phyloP scores from a whole-genome alignment of 306 rosid species.

The Pyrus pyrifolia region DNA sequence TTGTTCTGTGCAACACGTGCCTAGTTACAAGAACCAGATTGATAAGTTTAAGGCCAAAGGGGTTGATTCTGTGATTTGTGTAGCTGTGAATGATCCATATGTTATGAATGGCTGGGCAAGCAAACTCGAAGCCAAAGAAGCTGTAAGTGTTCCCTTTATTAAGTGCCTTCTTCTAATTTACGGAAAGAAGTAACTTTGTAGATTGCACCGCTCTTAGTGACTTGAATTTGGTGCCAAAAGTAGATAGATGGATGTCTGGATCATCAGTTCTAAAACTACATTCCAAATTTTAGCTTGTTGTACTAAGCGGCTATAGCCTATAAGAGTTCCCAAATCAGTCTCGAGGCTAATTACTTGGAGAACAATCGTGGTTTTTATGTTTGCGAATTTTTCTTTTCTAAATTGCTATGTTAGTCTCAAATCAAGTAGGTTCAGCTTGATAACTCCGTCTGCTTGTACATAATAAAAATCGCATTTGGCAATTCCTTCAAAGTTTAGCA shows the following conservation, averaged over 20 bases:
- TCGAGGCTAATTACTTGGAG: neutral
- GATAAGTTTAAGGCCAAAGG: slow-evolving; percentile 77
- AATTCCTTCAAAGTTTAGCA: neutral
- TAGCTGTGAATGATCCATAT: slow-evolving; percentile 82
- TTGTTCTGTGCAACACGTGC: slow-evolving; percentile 85
- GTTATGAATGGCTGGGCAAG: slow-evolving; percentile 82
- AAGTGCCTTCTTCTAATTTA: neutral
- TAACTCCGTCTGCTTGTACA: neutral
- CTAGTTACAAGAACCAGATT: slow-evolving; percentile 66
- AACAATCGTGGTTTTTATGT: neutral
- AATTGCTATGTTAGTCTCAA: neutral
- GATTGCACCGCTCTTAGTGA: neutral
- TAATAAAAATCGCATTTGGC: neutral
- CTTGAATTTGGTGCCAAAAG: neutral
- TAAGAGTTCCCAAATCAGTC: neutral
- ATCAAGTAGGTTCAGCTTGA: neutral
- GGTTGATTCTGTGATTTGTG: slow-evolving; percentile 76
- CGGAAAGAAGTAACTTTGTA: neutral
- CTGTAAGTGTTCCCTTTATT: slow-evolving; percentile 41
- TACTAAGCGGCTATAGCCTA: neutral
- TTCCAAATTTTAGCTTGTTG: neutral
- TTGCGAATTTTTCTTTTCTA: neutral
- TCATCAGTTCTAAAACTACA: neutral
- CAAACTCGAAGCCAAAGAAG: slow-evolving; percentile 63
- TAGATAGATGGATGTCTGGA: neutral